Base-by-base conservation (phyloP, 106 monocot species). In the Dioscorea dumetorum region DNA sequence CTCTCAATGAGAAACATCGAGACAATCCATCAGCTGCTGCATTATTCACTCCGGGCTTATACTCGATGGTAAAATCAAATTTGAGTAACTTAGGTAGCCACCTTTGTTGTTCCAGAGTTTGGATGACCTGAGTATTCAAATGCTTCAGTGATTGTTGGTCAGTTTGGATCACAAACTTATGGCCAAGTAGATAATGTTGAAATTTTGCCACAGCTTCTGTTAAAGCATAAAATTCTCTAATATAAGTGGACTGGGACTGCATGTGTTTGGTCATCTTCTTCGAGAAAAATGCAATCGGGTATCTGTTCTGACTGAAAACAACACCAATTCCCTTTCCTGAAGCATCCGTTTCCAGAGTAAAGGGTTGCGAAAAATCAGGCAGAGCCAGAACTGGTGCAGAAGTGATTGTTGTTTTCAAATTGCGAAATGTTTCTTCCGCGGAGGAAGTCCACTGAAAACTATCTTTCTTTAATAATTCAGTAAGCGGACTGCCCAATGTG, bases 281-380 rank as follows among this genome's bases (percentile, higher is more conserved):
- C 10, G 33, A n/a, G 19, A 64, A 64, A 20, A 33, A 64, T 10
- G 64, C 64, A 33, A 64, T 33, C 17, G 64, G 64, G n/a, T 35
- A 7, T 3, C 7, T 34, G 7, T 34, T 7, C 34, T 34, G 34
- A 7, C 34, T 34, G 34, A 34, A 7, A 34, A 34, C 34, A 34
- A 34, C 34, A 12, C 53, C 18, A 18, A 53, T 53, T 13, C 53
- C 53, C 16, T 13, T 10, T 2, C 53, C 53, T 4, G 53, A 53
- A 12, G 53, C 53, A 12, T 53, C 53, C 16, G 3, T 16, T 64
- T 31, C 31, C 12, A 64, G 17, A 5, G 48, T 18, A 35, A 64
- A 64, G 12, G 12, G 32, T 18, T 64, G 31, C 16, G 64, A 9
- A 18, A 64, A 64, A 20, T 64, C 35, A 5, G 64, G 34, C 14